A percentile compares a stretch with the other conserved stretches of the same genome.
Conservation (phyloP, 140 eudicot species). For the Ambrosia hybrid region DNA sequence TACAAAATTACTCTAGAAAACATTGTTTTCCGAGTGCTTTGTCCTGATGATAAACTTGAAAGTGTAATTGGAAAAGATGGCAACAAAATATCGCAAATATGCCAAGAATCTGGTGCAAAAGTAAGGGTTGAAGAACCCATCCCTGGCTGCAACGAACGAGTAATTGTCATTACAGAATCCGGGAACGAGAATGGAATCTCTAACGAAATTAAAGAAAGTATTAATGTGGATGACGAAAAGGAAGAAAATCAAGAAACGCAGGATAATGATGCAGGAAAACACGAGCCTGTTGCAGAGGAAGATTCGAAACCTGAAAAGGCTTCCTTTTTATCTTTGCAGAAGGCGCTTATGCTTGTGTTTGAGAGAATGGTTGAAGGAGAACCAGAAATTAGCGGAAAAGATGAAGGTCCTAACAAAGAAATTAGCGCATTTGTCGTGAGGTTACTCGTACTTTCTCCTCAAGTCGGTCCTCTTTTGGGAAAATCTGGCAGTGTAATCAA, state of each 20-base stretch:
- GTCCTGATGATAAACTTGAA: slow-evolving; percentile 56
- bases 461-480: slow-evolving; percentile 72
- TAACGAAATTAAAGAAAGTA: slow-evolving; percentile 31
- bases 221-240: slow-evolving; percentile 41
- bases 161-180: slow-evolving; percentile 50
- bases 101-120: slow-evolving; percentile 73
- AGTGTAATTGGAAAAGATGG: slow-evolving; percentile 71
- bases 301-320: slow-evolving; percentile 45
- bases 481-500: slow-evolving; percentile 64
- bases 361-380: slow-evolving; percentile 66
- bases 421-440: slow-evolving; percentile 47
- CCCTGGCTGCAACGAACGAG: slow-evolving; percentile 82
- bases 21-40: slow-evolving; percentile 63
- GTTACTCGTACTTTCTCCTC: slow-evolving; percentile 68
- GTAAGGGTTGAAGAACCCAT: slow-evolving; percentile 67
- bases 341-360: slow-evolving; percentile 72
- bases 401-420: slow-evolving; percentile 44
- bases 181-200: slow-evolving; percentile 49
- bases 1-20: slow-evolving; percentile 32
- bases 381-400: slow-evolving; percentile 45
- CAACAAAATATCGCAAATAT: slow-evolving; percentile 65
- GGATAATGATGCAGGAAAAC: slow-evolving; percentile 40
- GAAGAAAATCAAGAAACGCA: slow-evolving; percentile 43
- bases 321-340: slow-evolving; percentile 59
- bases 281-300: slow-evolving; percentile 37